phyloP scores from a whole-genome alignment of 2,329 filamentous ascomycete species.

The Colletotrichum tanaceti region DNA sequence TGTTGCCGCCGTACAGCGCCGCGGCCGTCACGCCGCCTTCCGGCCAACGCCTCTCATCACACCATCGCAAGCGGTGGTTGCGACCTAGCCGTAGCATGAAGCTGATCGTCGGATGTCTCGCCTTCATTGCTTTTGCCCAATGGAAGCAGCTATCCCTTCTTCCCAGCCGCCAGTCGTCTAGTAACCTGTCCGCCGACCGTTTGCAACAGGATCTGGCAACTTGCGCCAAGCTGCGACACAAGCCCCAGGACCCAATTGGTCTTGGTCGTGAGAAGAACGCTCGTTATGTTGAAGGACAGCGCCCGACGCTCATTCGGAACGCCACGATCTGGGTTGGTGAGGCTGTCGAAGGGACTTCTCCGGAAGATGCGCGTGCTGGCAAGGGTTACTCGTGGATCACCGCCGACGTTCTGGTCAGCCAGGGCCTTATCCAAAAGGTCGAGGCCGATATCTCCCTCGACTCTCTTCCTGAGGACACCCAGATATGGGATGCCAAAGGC shows the following conservation, averaged over 20 bases:
- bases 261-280: constrained; percentile 69
- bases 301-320: constrained; percentile 73
- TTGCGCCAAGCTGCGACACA: constrained; percentile 66
- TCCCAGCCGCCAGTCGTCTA: constrained; percentile 38
- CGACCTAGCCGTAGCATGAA: constrained; percentile 39
- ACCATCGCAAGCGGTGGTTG: constrained; percentile 23
- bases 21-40: constrained; percentile 44
- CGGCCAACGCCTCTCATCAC: constrained; percentile 22
- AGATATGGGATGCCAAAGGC: constrained; percentile 69
- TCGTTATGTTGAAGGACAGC: constrained; percentile 68
- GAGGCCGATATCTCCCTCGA: constrained; percentile 55
- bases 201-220: constrained; percentile 65
- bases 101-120: constrained; percentile 59
- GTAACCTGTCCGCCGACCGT: constrained; percentile 61
- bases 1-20: constrained; percentile 58
- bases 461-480: constrained; percentile 58
- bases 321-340: constrained; percentile 76
- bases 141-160: constrained; percentile 55
- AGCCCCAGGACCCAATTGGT: constrained; percentile 67
- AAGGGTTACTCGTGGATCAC: constrained; percentile 70
- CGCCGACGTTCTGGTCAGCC: constrained; percentile 70
- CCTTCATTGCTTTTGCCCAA: constrained; percentile 63
- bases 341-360: constrained; percentile 62
- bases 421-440: constrained; percentile 70
- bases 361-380: constrained; percentile 66